Evolutionary conservation across 345 rosid species (phyloP), one percentile per base, ranked within the genome.

Genomic region (Odontarrhena argentea): DNA sequence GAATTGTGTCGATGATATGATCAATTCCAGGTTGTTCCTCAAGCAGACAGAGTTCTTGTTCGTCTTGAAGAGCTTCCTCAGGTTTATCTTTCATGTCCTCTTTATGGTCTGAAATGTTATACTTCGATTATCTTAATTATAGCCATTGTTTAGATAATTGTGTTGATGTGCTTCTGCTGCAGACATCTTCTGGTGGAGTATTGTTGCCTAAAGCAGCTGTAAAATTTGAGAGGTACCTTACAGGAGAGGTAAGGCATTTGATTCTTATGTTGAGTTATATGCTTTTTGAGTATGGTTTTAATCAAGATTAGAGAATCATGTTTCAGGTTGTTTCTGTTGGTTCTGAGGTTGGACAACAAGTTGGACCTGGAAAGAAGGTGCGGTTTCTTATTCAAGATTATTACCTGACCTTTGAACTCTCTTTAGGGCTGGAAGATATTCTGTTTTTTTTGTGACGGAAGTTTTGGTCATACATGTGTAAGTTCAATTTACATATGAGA

Each of bases 171-270:
- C 26, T 58, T 45, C 34, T 49, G 49, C 34, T 49, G 49, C 78
- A 94, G 97, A 91, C 84, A 88, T 84, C 96, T 2, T 77, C 88
- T 7, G 97, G 96, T 24, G 99, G 99, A 60, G 88, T 94, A 52
- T 63, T 91, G 84, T 78, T 88, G 76, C 93, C 99, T 12, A 88
- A 91, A 74, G 81, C 97, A 53, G 97, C 99, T 32, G 96, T 93
- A 9, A 93, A 86, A 54, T 93, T 88, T 56, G 96, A 93, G 83
- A 79, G 92, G 6, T 90, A 85, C 65, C 79, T 91, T 8, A 80
- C 85, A 74, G 95, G 97, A 4, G 96, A 91, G 92, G 99, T 94
- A 75, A 74, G 71, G 34, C 41, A 9, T 55, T 12, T 55, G 50
- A 25, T 35, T 12, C 45, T 49, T 58, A 32, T 63, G 28, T 42